Evolutionary conservation across 306 rosid species (phyloP).

Genomic region (Boehmeria nivea): DNA sequence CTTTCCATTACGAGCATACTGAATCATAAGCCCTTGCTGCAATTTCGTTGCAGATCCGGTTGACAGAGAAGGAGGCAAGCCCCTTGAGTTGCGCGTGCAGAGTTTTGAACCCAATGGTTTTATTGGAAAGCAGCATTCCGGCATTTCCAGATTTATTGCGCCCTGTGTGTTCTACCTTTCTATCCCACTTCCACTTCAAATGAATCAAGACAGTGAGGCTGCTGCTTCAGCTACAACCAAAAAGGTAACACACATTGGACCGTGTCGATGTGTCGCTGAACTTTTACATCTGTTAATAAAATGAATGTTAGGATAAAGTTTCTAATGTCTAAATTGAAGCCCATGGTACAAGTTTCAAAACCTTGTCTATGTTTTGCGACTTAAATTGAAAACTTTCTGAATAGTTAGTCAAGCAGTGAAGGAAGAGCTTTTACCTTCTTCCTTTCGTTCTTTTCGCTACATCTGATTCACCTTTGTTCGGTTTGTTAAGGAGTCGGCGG

Average conservation of each 20-base stretch:
- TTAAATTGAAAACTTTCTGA: too few species aligned
- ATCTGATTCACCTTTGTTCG: background rate
- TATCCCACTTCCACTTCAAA: slow-evolving; percentile 21
- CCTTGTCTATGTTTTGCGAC: too few species aligned
- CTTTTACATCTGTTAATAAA: too few species aligned
- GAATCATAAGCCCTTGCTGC: background rate
- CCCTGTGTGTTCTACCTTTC: slow-evolving; percentile 58
- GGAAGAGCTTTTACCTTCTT: too few species aligned
- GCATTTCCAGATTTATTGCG: slow-evolving; percentile 46
- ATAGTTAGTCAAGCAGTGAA: too few species aligned
- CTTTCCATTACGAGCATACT: background rate
- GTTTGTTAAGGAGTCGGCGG: slow-evolving; percentile 46
- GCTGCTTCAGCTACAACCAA: slow-evolving; percentile 40
- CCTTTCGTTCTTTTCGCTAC: slow-evolving; percentile 6
- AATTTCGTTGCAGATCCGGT: slow-evolving; percentile 41
- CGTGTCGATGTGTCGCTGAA: too few species aligned
- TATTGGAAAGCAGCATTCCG: slow-evolving; percentile 43
- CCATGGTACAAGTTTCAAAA: too few species aligned
- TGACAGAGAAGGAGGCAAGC: slow-evolving; percentile 99
- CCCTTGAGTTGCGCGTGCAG: slow-evolving; percentile 48
- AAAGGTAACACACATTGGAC: slow-evolving; percentile 29
- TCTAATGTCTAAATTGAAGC: too few species aligned
- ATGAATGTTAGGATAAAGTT: too few species aligned
- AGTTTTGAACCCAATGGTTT: slow-evolving; percentile 59
- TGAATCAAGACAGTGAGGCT: slow-evolving; percentile 29